These are phyloP conservation scores for Coniochaeta hoffmannii DNA, from an alignment of 2,329 filamentous ascomycete species.

Conservation along the genomic window DNA sequence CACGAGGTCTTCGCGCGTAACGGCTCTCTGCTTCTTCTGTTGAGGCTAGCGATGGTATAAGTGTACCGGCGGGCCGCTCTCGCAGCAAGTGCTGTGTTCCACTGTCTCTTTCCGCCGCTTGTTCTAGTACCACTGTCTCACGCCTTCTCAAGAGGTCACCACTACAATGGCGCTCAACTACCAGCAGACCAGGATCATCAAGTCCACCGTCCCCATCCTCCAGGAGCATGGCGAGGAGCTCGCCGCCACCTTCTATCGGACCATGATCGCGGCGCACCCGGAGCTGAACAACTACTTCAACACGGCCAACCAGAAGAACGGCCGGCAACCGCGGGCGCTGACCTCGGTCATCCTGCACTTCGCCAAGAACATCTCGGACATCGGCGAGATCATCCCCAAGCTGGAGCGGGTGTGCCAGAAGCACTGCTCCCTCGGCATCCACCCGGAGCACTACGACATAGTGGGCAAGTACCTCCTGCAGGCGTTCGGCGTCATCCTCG, in stretches of 20 bases:
- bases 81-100: not conserved
- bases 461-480: constrained; percentile 63
- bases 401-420: constrained; percentile 60
- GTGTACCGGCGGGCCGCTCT: not conserved
- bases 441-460: constrained; percentile 61
- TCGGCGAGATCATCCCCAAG: constrained; percentile 44
- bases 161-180: constrained; percentile 31
- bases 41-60: not conserved
- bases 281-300: constrained; percentile 67
- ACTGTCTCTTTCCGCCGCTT: not conserved
- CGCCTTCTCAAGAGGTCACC: not conserved
- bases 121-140: not conserved
- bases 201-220: constrained; percentile 62
- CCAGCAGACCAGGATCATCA: constrained; percentile 57
- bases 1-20: not conserved
- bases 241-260: constrained; percentile 64
- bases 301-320: constrained; percentile 53
- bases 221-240: constrained; percentile 61
- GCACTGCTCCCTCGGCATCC: constrained; percentile 63
- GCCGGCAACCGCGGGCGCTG: constrained; percentile 54
- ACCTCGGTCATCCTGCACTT: constrained; percentile 62
- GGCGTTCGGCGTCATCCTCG: constrained; percentile 61
- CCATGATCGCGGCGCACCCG: constrained; percentile 58
- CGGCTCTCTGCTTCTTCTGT: not conserved
- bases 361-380: constrained; percentile 61